Percentiles rank a stretch among this genome's conserved stretches.
Evolutionary conservation across 1,284 basidiomycete species (phyloP).

Genomic region (Leccinum proximum): DNA sequence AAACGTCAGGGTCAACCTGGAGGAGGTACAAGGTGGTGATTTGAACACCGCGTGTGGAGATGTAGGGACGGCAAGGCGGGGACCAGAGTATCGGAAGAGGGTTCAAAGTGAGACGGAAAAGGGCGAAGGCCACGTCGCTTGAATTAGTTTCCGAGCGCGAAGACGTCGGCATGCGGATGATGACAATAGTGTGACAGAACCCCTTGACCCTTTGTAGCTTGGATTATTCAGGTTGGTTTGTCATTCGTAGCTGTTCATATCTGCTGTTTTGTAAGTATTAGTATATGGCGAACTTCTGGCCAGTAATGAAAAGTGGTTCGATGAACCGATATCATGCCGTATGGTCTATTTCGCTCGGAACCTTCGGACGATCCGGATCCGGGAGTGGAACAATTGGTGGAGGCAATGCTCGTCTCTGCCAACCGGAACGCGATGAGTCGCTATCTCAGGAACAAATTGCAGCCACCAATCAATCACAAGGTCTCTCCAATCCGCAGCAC

Average conservation of each 20-base stretch:
- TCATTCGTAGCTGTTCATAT: conserved; percentile 19
- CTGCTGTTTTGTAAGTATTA: conserved; percentile 13
- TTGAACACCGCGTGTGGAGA: conserved; percentile 79
- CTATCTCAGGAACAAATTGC: conserved; percentile 27
- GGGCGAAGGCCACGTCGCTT: conserved; percentile 26
- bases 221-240: conserved; percentile 12
- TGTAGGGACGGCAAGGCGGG: conserved; percentile 57
- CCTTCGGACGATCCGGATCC: conserved; percentile 34
- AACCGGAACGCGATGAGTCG: conserved; percentile 21
- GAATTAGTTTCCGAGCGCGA: conserved; percentile 17
- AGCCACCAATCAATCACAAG: conserved; percentile 32
- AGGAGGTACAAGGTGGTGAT: conserved; percentile 90
- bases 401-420: conserved; percentile 28
- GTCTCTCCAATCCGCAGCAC: conserved; percentile 24
- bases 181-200: conserved; percentile 16
- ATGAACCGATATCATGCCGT: conserved; percentile 21
- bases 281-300: conserved; percentile 25
- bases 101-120: conserved; percentile 27
- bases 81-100: conserved; percentile 34
- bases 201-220: conserved; percentile 25
- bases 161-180: conserved; percentile 12
- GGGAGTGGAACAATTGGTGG: conserved; percentile 28
- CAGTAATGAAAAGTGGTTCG: conserved; percentile 23
- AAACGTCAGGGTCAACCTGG: conserved; percentile 88
- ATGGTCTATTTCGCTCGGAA: conserved; percentile 26